phyloP scores from a whole-genome alignment of 2,329 filamentous ascomycete genomes.

The Periconia sp. region DNA sequence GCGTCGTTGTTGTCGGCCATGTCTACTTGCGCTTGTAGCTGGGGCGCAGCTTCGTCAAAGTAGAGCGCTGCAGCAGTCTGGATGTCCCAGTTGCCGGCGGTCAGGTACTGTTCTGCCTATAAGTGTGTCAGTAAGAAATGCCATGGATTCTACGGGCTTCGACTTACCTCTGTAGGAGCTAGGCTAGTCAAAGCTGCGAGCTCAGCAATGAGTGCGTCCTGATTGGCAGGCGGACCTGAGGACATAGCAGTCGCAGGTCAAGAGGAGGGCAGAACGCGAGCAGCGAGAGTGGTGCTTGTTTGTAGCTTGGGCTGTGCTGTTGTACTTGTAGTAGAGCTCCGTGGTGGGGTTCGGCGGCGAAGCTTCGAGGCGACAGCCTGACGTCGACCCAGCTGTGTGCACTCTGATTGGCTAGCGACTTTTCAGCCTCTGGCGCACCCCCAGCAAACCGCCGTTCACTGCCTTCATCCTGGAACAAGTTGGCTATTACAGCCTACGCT shows the following conservation, averaged over 20 bases:
- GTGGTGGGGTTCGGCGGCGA: slow-evolving; percentile 17
- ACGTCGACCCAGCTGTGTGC: slow-evolving; percentile 19
- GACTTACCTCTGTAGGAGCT: slow-evolving; percentile 37
- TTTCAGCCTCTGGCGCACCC: too few species aligned
- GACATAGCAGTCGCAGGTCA: slow-evolving; percentile 32
- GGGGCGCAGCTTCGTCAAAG: slow-evolving; percentile 46
- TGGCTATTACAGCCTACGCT: too few species aligned
- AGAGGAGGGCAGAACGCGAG: neutral
- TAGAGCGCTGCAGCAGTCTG: slow-evolving; percentile 53
- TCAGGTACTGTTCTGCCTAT: slow-evolving; percentile 53
- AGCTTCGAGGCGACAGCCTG: slow-evolving; percentile 17
- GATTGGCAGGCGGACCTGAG: slow-evolving; percentile 33
- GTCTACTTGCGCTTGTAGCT: slow-evolving; percentile 28
- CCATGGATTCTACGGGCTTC: slow-evolving; percentile 34
- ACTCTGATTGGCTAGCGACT: slow-evolving; percentile 6
- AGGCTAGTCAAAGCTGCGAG: slow-evolving; percentile 44
- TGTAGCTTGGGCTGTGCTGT: slow-evolving; percentile 8
- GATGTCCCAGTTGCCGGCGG: slow-evolving; percentile 53
- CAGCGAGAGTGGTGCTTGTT: slow-evolving; percentile 12
- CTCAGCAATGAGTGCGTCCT: slow-evolving; percentile 44
- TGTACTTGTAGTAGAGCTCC: slow-evolving; percentile 13
- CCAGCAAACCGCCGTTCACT: neutral
- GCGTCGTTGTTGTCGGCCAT: slow-evolving; percentile 43
- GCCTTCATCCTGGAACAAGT: neutral
- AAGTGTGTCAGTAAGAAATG: slow-evolving; percentile 26